Evolutionary conservation across 805 yeast species (phyloP), one percentile per base, ranked within the genome.

Genomic region (Yarrowia keelungensis): DNA sequence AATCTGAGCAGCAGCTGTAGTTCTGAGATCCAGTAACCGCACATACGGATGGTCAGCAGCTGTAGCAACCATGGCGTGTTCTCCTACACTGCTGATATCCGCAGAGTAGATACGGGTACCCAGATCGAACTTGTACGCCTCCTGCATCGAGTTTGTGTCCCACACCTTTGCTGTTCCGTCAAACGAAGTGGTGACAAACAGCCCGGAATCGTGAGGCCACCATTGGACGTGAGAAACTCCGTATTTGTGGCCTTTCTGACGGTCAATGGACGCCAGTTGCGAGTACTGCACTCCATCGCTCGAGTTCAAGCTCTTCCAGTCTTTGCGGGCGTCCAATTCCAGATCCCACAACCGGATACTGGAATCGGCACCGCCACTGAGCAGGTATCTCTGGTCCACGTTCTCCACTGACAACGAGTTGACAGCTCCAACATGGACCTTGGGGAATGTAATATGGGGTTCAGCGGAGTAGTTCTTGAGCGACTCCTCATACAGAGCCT

Each of bases 141-240:
- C 85, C n/a, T 81, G 81, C 71, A 92, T 78, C 16, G 83, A 79
- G 68, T 83, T 83, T 0, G 97, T 84, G 75, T 92, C 97, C 96
- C 97, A 93, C 0, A 92, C 81, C 71, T 88, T 89, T 26, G 92
- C 84, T 0, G 86, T 84, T 69, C 85, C 86, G 76, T 93, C 98
- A 76, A 87, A 91, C 0, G 97, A 91, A 0, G 92, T 86, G 2
- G 92, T 84, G 19, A 92, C 82, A 79, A 92, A 92, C 87, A 93
- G 83, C 0, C 97, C 97, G 42, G 88, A 86, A 77, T 93, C 98
- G 54, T 80, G 80, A 0, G 95, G 92, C 94, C 97, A 94, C 98
- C 98, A 93, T 73, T 83, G 81, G 0, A 91, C 80, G 15, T 85
- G 79, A 0, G 97, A 89, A 0, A 93, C 82, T 0, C 97, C 97